Evolutionary conservation across 306 rosid species (phyloP), one percentile per base, ranked within the genome.

Genomic region (Prunus fruticosa): DNA sequence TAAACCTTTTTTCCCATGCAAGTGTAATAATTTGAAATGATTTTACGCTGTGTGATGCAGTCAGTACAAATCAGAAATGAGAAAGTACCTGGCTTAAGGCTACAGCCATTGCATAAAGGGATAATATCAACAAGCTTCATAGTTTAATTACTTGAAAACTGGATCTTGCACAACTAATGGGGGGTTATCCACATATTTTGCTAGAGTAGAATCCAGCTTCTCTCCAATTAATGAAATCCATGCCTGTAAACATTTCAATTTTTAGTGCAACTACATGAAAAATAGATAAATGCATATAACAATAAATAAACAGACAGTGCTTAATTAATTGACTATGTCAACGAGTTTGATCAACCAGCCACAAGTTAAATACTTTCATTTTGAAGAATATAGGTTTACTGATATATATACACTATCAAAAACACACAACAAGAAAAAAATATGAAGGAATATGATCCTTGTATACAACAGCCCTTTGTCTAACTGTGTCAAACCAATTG

Each of bases 131-230:
- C 38, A 47, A 27, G 45, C 71, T 75, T 23, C 16, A 52, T 2
- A 15, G 47, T 20, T 60, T 47, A 76, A 69, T 28, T 60, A 81
- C 78, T 79, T 75, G 80, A 83, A 81, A 79, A 81, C 81, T 84
- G 76, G 78, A 77, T 83, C 87, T 82, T 66, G 81, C 19, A 41
- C 78, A 54, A 75, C 51, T 67, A 79, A 34, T 63, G 85, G 79
- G 19, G 73, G 68, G 25, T 51, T 80, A 60, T 79, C 83, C 67
- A 56, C 79, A 80, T 81, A 74, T 76, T 86, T 89, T 67, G 85
- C 69, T 61, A 88, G 86, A 11, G 93, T 89, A 28, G 93, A 83
- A 82, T 93, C 97, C 87, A 91, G 83, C 82, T 88, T 88, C 73
- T 86, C 92, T 77, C 87, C 92, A 71, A 81, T 85, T 45, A 88